A percentile compares a stretch with the other conserved stretches of the same genome.
These are phyloP conservation scores for Pseudomassariella vexata DNA, from an alignment of 2,329 filamentous ascomycete species.

Conservation along the genomic window DNA sequence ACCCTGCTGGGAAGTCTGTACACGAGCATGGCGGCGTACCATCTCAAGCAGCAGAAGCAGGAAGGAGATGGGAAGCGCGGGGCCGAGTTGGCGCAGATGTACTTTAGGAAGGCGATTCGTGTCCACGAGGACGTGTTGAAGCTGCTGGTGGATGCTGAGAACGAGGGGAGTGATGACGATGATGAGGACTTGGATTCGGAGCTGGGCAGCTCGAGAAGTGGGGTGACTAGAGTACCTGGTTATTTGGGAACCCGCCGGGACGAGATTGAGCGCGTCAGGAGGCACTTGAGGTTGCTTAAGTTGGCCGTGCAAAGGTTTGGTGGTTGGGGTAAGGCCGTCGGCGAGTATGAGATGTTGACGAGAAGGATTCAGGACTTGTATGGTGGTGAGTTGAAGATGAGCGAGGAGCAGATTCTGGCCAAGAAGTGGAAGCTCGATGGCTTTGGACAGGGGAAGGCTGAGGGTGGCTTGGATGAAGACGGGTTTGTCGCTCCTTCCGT, in stretches of 20 bases:
- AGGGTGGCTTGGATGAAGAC: too few species aligned
- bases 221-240: slow-evolving; percentile 13
- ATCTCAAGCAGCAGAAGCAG: slow-evolving; percentile 28
- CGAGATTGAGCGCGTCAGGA: slow-evolving; percentile 22
- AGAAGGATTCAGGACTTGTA: slow-evolving; percentile 35
- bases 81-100: slow-evolving; percentile 26
- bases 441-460: slow-evolving; percentile 39
- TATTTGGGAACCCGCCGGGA: slow-evolving; percentile 6
- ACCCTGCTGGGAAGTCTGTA: slow-evolving; percentile 16
- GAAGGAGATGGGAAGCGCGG: slow-evolving; percentile 20
- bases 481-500: too few species aligned
- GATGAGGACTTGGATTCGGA: slow-evolving; percentile 6
- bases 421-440: slow-evolving; percentile 41
- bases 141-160: slow-evolving; percentile 24
- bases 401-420: slow-evolving; percentile 35
- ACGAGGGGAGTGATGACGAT: slow-evolving; percentile 23
- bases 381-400: slow-evolving; percentile 29
- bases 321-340: slow-evolving; percentile 38
- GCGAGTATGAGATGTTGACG: slow-evolving; percentile 41
- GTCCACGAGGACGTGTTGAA: slow-evolving; percentile 31
- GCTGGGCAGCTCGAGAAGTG: slow-evolving; percentile 15
- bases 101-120: slow-evolving; percentile 29
- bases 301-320: slow-evolving; percentile 31
- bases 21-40: slow-evolving; percentile 22
- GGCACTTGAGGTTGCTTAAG: slow-evolving; percentile 31